Evolutionary conservation across 2,329 filamentous ascomycete genomes (phyloP).

Genomic region (Didymella lethalis): DNA sequence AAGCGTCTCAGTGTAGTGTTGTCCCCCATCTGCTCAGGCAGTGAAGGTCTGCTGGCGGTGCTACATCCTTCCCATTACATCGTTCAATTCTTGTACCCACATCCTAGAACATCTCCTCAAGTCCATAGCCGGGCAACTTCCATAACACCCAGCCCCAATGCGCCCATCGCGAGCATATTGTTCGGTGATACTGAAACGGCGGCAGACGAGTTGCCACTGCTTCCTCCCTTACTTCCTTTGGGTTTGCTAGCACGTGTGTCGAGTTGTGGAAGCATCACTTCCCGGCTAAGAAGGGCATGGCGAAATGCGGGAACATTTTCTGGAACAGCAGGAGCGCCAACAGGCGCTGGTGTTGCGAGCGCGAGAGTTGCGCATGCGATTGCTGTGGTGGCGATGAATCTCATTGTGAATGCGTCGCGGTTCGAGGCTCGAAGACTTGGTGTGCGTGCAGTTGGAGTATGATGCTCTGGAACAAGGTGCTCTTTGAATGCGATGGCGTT

Average conservation of each 20-base stretch:
- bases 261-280: slow-evolving; percentile 27
- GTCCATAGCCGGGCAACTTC: slow-evolving; percentile 35
- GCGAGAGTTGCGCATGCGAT: slow-evolving; percentile 39
- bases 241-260: slow-evolving; percentile 29
- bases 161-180: slow-evolving; percentile 35
- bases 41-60: background rate
- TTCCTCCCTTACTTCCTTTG: slow-evolving; percentile 19
- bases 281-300: slow-evolving; percentile 21
- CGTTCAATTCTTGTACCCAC: background rate
- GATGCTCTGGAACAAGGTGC: background rate
- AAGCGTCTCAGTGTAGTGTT: background rate
- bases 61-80: background rate
- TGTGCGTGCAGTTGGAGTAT: background rate
- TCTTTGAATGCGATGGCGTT: background rate
- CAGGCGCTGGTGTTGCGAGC: slow-evolving; percentile 39
- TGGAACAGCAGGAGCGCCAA: slow-evolving; percentile 21
- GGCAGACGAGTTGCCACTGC: slow-evolving; percentile 24
- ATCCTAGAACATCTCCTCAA: slow-evolving; percentile 9
- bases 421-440: background rate
- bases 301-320: slow-evolving; percentile 19
- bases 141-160: slow-evolving; percentile 38
- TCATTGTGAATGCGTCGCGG: slow-evolving; percentile 31
- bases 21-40: background rate
- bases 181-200: slow-evolving; percentile 32
- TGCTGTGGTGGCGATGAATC: slow-evolving; percentile 31